These are phyloP conservation scores for Aspergillus arachidicola DNA, from an alignment of 2,329 filamentous ascomycete species.

Conservation along the genomic window DNA sequence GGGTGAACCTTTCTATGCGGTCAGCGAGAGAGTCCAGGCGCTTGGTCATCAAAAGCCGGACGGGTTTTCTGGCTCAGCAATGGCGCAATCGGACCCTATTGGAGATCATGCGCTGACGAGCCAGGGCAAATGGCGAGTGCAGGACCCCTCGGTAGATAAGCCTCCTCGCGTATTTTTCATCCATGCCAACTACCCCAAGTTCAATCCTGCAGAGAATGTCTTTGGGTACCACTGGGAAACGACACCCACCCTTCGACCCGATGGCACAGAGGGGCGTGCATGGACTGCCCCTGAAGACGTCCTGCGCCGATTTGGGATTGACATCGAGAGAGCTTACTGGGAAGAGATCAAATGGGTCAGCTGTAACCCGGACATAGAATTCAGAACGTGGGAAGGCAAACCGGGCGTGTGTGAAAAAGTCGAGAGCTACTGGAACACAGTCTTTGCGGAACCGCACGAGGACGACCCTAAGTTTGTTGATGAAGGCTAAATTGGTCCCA, in stretches of 20 bases:
- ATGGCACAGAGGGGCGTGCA: slow-evolving; percentile 39
- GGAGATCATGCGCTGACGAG: slow-evolving; percentile 39
- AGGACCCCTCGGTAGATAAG: slow-evolving; percentile 33
- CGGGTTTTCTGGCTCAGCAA: slow-evolving; percentile 37
- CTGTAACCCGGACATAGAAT: slow-evolving; percentile 38
- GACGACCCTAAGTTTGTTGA: slow-evolving; percentile 36
- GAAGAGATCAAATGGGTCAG: slow-evolving; percentile 44
- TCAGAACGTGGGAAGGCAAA: slow-evolving; percentile 39
- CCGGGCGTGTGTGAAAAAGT: slow-evolving; percentile 33
- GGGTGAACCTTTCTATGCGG: slow-evolving; percentile 37
- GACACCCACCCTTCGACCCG: slow-evolving; percentile 37
- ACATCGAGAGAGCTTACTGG: slow-evolving; percentile 44
- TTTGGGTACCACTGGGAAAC: slow-evolving; percentile 43
- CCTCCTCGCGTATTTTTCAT: slow-evolving; percentile 42
- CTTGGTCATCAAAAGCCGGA: slow-evolving; percentile 34
- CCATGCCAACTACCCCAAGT: slow-evolving; percentile 46
- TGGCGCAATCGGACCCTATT: slow-evolving; percentile 42
- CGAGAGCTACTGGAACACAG: slow-evolving; percentile 37
- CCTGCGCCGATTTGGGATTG: slow-evolving; percentile 41
- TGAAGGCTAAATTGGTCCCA: slow-evolving; percentile 18
- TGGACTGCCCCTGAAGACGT: slow-evolving; percentile 40
- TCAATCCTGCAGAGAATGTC: slow-evolving; percentile 43
- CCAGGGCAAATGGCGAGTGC: slow-evolving; percentile 36
- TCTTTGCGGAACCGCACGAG: slow-evolving; percentile 37
- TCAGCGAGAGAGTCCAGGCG: slow-evolving; percentile 39